Base-by-base conservation (phyloP, 345 rosid species). In the Zanthoxylum bungeanum region DNA sequence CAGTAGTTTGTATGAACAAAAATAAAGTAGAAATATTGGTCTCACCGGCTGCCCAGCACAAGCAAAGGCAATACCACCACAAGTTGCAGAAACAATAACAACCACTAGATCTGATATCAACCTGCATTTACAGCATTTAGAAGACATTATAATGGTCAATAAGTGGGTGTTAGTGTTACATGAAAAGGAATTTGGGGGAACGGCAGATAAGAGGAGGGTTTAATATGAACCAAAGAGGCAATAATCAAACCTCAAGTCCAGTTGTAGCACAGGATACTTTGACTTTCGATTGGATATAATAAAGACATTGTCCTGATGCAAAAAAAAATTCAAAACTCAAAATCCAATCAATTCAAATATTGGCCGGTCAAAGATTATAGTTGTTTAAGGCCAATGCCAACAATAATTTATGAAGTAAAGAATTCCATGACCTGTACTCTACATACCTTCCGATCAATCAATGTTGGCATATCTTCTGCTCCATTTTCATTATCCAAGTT, bases 21-120 rank as follows among this genome's bases (percentile, higher is more conserved):
- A 67, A 66, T 33, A 72, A 59, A 83, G 50, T 44, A 75, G 62
- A 28, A 59, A 31, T 67, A 60, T 30, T 44, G 56, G 60, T 47
- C 93, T 77, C 64, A 94, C 99, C 88, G 97, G 97, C 79, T 92
- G 99, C 75, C 99, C 98, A 85, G 97, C 97, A 81, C 95, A 94
- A 66, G 98, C 99, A 84, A 94, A 94, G 52, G 98, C 99, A 73
- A 94, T 90, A 69, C 99, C 99, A 82, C 98, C 99, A 79, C 97
- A 94, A 81, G 98, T 89, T 71, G 98, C 99, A 77, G 98, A 94
- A 75, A 94, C 98, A 76, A 92, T 94, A 87, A 90, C 93, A 71
- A 94, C 93, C 8, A 92, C 99, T 82, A 90, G 80, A 86, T 92
- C 98, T 59, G 99, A 94, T 84, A 94, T 94, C 88, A 94, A 85